Evolutionary conservation across 2,329 filamentous ascomycete species (phyloP).

Genomic region (Fusarium nanum): DNA sequence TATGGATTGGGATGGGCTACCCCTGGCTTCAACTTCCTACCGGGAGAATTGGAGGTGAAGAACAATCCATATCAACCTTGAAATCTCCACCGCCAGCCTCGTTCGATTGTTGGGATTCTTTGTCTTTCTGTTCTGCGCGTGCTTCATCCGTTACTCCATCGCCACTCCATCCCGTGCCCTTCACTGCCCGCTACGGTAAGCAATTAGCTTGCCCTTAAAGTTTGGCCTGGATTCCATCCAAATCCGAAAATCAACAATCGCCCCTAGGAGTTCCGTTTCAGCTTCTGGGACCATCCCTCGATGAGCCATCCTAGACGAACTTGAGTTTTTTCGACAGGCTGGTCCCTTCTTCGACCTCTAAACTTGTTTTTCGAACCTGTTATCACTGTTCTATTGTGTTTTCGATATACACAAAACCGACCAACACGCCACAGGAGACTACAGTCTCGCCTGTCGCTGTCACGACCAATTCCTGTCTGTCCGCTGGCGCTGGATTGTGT

Average conservation of each 20-base stretch:
- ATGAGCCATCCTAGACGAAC: slow-evolving; percentile 35
- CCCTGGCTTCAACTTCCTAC: slow-evolving; percentile 42
- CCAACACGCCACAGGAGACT: slow-evolving; percentile 31
- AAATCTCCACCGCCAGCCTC: slow-evolving; percentile 42
- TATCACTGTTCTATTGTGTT: slow-evolving; percentile 10
- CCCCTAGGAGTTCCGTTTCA: slow-evolving; percentile 38
- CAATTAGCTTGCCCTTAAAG: slow-evolving; percentile 31
- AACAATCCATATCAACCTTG: slow-evolving; percentile 31
- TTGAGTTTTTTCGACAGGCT: slow-evolving; percentile 34
- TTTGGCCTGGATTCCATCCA: slow-evolving; percentile 40
- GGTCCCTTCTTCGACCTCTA: slow-evolving; percentile 20
- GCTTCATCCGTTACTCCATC: slow-evolving; percentile 11
- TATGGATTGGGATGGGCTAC: slow-evolving; percentile 24
- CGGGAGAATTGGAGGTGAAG: slow-evolving; percentile 19
- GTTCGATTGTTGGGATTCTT: slow-evolving; percentile 32
- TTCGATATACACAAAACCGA: slow-evolving; percentile 17
- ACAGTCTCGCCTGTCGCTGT: slow-evolving; percentile 29
- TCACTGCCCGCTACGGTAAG: slow-evolving; percentile 2
- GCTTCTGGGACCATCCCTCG: slow-evolving; percentile 41
- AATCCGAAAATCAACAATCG: slow-evolving; percentile 26
- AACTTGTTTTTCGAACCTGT: slow-evolving; percentile 12
- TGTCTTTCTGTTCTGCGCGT: slow-evolving; percentile 13
- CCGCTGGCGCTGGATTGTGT: slow-evolving; percentile 43
- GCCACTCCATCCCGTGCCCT: slow-evolving; percentile 2
- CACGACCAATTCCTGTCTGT: slow-evolving; percentile 35